These are phyloP conservation scores for Paecilomyces fulvus DNA, from an alignment of 2,329 filamentous ascomycete species.

Conservation along the genomic window DNA sequence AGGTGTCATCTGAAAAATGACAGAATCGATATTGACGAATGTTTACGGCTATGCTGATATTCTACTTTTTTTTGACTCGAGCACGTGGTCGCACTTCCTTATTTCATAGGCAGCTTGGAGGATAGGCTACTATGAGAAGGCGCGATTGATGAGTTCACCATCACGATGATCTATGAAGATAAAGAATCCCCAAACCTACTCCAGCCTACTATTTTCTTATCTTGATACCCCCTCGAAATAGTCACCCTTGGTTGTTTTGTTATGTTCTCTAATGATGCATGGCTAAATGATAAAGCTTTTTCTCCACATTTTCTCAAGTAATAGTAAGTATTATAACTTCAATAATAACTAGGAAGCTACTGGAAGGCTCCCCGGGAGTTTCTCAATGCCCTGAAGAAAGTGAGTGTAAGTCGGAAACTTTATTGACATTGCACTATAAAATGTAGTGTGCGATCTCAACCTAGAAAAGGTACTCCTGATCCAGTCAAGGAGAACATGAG, in stretches of 20 bases:
- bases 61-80: neutral
- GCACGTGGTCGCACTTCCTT: neutral
- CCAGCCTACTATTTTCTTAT: neutral
- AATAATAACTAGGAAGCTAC: too few relatives aligned
- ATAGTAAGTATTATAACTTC: too few relatives aligned
- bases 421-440: too few relatives aligned
- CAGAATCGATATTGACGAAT: neutral
- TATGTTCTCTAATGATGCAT: neutral
- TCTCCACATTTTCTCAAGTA: too few relatives aligned
- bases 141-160: neutral
- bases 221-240: neutral
- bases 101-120: neutral
- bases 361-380: too few relatives aligned
- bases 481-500: conserved; percentile 2
- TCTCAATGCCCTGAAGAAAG: too few relatives aligned
- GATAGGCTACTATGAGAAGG: neutral
- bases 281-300: neutral
- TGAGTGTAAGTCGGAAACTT: too few relatives aligned
- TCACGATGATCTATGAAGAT: neutral
- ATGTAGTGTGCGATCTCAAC: too few relatives aligned
- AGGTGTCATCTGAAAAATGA: neutral
- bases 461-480: too few relatives aligned
- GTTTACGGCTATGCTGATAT: neutral
- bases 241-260: neutral
- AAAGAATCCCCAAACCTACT: neutral